Evolutionary conservation across 139 green algal genomes (phyloP), one percentile per base, ranked within the genome.

Genomic region (Ettlia oleoabundans): DNA sequence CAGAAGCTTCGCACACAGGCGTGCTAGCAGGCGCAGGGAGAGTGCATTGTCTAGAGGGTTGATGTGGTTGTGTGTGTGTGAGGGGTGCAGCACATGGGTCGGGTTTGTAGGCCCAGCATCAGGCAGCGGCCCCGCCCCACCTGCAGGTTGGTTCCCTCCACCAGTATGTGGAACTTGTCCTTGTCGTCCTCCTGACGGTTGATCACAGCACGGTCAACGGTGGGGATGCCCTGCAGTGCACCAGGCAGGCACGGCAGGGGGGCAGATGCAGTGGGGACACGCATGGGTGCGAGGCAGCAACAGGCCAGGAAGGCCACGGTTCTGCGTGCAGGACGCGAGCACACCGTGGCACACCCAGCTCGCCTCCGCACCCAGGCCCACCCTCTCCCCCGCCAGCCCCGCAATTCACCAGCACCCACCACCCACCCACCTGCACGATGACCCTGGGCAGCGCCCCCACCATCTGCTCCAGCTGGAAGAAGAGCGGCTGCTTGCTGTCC

Each of bases 121-220:
- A n/a, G n/a, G n/a, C n/a, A n/a, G n/a, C n/a, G n/a, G n/a, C n/a
- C n/a, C n/a, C n/a, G n/a, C 3, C 68, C 43, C 67, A 90, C 81
- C 86, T 82, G 85, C 80, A 94, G 67, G 79, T 91, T 85, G 38
- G 88, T 94, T 13, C 88, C 95, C 87, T 98, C 91, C 78, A 96
- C 93, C 40, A 97, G 82, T 67, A 98, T 87, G 64, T 88, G 91
- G 90, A 91, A 95, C 53, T 76, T 81, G 30, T 68, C 80, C 10
- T 82, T 37, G 28, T 81, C 82, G 67, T 91, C 87, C 33, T 93
- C 82, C 21, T 90, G 69, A 53, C 93, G 87, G 80, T 92, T 96
- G 83, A 99, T 96, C n/a, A 99, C 94, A 18, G 96, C 95, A 1
- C 97, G 90, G 63, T 94, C 86, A 1, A 99, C 90, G 22, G 86